Percentiles rank a stretch among this genome's conserved stretches.
These are phyloP conservation scores for Astragalus glycyphyllos DNA, from an alignment of 306 rosid species.

Conservation along the genomic window DNA sequence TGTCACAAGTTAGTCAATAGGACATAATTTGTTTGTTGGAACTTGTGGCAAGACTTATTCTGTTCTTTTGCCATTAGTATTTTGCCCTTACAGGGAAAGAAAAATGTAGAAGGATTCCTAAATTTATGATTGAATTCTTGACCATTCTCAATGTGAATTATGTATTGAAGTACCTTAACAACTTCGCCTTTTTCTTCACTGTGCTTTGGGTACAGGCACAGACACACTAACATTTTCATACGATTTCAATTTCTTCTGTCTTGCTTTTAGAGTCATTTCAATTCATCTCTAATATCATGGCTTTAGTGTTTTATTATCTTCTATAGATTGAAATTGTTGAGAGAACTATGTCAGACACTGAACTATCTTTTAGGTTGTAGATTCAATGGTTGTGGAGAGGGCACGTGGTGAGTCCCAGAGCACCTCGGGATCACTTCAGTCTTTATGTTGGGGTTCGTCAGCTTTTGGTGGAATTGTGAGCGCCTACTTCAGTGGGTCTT, in stretches of 20 bases:
- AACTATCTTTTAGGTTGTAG: constrained; percentile 82
- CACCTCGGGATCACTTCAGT: constrained; percentile 95
- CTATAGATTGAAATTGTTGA: constrained; percentile 29
- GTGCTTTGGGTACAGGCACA: constrained; percentile 1
- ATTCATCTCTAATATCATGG: constrained; percentile 18
- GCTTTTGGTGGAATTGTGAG: constrained; percentile 99
- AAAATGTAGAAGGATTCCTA: not conserved
- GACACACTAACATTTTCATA: constrained; percentile 8
- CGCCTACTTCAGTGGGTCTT: constrained; percentile 92
- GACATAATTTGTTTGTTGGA: not conserved
- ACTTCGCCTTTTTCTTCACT: constrained; percentile 16
- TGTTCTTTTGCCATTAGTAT: not conserved
- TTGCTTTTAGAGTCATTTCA: constrained; percentile 24
- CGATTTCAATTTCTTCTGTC: constrained; percentile 3
- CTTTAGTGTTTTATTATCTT: constrained; percentile 34
- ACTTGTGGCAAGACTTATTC: constrained; percentile 7
- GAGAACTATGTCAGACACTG: constrained; percentile 49
- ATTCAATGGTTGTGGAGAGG: constrained; percentile 99
- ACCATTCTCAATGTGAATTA: constrained; percentile 8
- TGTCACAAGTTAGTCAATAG: not conserved
- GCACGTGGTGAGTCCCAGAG: constrained; percentile 99
- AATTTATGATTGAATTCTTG: not conserved
- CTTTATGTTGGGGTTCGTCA: constrained; percentile 99
- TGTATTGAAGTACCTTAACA: constrained; percentile 12
- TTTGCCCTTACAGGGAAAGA: constrained; percentile 14